Evolutionary conservation across 2,329 filamentous ascomycete genomes (phyloP).

Genomic region (Cladophialophora yegresii): DNA sequence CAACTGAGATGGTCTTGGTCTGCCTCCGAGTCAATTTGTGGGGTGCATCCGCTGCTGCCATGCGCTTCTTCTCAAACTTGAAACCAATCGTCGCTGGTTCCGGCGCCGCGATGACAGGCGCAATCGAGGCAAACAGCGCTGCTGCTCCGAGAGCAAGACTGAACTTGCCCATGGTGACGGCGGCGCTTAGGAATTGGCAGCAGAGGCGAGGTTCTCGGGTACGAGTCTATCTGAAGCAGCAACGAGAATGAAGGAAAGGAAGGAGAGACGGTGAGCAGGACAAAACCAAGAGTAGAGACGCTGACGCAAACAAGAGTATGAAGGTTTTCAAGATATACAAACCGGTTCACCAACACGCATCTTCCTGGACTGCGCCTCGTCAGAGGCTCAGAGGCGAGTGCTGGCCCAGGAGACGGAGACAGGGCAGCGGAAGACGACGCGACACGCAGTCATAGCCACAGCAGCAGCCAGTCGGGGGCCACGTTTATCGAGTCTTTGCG

Average conservation of each 20-base stretch:
- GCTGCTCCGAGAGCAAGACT: constrained; percentile 24
- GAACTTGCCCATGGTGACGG: constrained; percentile 22
- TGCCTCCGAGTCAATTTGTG: constrained; percentile 27
- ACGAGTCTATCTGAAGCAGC: constrained; percentile 4
- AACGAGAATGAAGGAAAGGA: constrained; percentile 2
- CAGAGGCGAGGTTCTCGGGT: neutral
- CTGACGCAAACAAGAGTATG: constrained; percentile 3
- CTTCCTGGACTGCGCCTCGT: neutral
- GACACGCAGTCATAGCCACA: neutral
- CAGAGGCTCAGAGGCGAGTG: too few relatives aligned
- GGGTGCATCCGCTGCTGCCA: constrained; percentile 22
- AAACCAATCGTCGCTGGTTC: constrained; percentile 30
- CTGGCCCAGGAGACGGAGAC: neutral
- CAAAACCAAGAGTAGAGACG: neutral
- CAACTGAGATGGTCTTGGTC: constrained; percentile 30
- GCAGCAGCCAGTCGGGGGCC: neutral
- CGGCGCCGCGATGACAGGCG: constrained; percentile 19
- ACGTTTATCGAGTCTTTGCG: neutral
- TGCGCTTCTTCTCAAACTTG: constrained; percentile 30
- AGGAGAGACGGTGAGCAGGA: neutral
- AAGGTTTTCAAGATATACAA: neutral
- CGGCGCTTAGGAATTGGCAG: neutral
- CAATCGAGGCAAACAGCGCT: constrained; percentile 25
- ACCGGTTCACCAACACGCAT: neutral
- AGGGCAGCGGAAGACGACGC: neutral